Percentiles rank a stretch among this genome's conserved stretches.
phyloP scores from a whole-genome alignment of 2,329 filamentous ascomycete genomes.

The Colletotrichum horii region DNA sequence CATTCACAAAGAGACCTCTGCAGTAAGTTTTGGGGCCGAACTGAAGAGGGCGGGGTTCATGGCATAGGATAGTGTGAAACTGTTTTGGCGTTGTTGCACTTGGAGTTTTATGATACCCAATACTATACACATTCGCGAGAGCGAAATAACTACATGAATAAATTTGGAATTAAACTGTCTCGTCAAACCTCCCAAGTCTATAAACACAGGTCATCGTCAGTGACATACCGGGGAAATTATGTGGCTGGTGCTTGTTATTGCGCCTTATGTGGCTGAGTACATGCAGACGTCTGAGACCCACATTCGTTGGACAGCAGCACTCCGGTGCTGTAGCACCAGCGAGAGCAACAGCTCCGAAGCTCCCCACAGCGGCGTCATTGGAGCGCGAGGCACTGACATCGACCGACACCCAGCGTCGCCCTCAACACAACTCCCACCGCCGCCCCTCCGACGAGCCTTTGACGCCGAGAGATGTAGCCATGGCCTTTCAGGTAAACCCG shows the following conservation, averaged over 20 bases:
- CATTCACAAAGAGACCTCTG: not conserved
- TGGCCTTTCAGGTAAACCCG: conserved; percentile 21
- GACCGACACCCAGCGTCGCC: conserved; percentile 1
- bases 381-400: conserved; percentile 18
- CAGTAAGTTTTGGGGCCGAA: conserved; percentile 8
- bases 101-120: not conserved
- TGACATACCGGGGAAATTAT: not conserved
- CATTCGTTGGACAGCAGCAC: not conserved
- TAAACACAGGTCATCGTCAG: not conserved
- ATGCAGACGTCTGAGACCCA: not conserved
- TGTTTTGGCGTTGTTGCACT: not conserved
- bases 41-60: conserved; percentile 2
- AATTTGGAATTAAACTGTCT: not conserved
- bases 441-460: not conserved
- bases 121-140: not conserved
- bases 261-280: not conserved
- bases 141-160: rapidly evolving
- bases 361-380: conserved; percentile 31
- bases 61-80: not conserved
- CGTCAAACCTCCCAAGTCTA: not conserved
- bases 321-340: not conserved
- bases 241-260: not conserved
- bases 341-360: conserved; percentile 21
- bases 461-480: conserved; percentile 22
- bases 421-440: not conserved